These are phyloP conservation scores for Colletotrichum simmondsii DNA, from an alignment of 2,329 filamentous ascomycete species.

Conservation along the genomic window DNA sequence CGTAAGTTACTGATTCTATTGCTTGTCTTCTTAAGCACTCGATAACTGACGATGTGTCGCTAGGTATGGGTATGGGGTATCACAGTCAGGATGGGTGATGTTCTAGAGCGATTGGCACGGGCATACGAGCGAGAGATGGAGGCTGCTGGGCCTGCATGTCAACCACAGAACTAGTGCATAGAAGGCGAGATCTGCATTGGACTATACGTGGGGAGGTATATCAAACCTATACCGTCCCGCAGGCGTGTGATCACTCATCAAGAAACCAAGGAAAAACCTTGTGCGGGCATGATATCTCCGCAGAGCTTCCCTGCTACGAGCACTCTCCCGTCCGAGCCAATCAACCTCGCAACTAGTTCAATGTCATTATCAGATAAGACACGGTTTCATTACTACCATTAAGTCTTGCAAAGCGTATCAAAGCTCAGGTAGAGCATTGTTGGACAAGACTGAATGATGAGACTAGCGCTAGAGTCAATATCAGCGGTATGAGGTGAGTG, in stretches of 20 bases:
- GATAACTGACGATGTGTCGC: neutral
- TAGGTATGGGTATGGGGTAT: slow-evolving; percentile 16
- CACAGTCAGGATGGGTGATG: neutral
- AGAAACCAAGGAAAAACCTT: neutral
- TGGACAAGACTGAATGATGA: neutral
- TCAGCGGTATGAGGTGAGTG: neutral
- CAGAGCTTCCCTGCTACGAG: neutral
- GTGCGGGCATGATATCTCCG: neutral
- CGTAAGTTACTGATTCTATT: neutral
- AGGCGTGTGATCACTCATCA: neutral
- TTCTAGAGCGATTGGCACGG: neutral
- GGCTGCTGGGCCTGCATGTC: neutral
- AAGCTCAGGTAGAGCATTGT: neutral
- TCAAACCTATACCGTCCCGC: neutral
- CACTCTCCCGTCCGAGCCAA: neutral
- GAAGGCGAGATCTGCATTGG: neutral
- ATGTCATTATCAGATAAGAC: neutral
- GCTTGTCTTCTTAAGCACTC: too few species aligned
- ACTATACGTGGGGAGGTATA: neutral
- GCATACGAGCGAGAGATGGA: slow-evolving; percentile 7
- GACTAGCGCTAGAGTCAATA: neutral
- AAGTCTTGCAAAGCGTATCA: neutral
- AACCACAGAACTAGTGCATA: neutral
- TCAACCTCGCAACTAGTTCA: neutral
- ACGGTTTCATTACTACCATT: neutral